Evolutionary conservation across 1,284 basidiomycete genomes (phyloP), one percentile per base, ranked within the genome.

Genomic region (Naganishia sp.): DNA sequence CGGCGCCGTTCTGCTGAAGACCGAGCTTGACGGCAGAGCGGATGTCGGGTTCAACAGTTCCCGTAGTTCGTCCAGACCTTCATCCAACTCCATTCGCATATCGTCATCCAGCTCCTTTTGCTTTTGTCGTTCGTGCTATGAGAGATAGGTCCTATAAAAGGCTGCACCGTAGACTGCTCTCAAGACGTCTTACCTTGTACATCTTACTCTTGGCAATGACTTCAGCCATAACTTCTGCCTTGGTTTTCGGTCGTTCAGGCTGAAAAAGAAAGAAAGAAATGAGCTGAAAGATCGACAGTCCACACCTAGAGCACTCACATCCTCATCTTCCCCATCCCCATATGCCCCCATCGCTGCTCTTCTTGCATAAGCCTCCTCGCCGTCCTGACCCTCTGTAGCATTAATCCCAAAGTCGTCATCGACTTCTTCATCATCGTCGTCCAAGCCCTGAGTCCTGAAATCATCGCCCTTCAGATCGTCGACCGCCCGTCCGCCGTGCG

Each of bases 191-290:
- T 70, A 91, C 92, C 83, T 94, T 97, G 81, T 96, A 86, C 64
- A 88, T 86, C 79, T 99, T 99, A 81, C 92, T 95, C 81, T 99
- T 99, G 15, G 93, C 90, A 57, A 99, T 94, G 59, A 99, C 89
- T 79, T 99, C 96, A 1, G 90, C 87, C 96, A 99, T 99, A 69
- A 98, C 92, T 76, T 99, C 94, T 4, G 90, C 89, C 80, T 97
- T 98, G 18, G 88, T 87, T 81, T 91, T 94, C 79, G 92, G 93
- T 68, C 87, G 83, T 55, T 85, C 85, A 13, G 88, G 88, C 89
- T 92, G 70, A 44, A 54, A 7, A 7, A 28, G 43, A 54, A 7
- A 7, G n/a, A 28, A 21, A 46, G 50, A 9, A 42, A 13, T 45
- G 53, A 45, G 54, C 28, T 55, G 43, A 69, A 55, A 43, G 43